Percentiles rank a stretch among this genome's conserved stretches.
Conservation (phyloP, 2,329 filamentous ascomycete genomes). For the Aspergillus awamori region DNA sequence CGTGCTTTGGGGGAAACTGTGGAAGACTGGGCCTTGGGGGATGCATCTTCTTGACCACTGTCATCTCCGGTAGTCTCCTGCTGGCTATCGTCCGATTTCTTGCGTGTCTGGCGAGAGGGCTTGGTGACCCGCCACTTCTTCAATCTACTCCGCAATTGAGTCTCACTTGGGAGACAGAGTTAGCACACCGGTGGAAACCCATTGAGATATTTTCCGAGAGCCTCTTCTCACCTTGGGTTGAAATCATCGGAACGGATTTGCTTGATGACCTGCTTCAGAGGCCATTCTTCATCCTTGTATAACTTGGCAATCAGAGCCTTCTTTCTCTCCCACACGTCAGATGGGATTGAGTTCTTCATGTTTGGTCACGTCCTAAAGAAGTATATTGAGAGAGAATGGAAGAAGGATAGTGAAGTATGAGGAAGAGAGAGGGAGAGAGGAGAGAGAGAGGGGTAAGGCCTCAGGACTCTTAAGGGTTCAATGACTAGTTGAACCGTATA, state of each 20-base stretch:
- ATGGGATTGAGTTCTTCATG: slow-evolving; percentile 49
- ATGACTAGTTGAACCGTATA: not conserved
- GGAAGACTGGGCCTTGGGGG: slow-evolving; percentile 17
- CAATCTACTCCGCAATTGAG: slow-evolving; percentile 47
- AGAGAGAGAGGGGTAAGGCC: not conserved
- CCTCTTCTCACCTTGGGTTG: slow-evolving; percentile 44
- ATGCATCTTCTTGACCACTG: slow-evolving; percentile 22
- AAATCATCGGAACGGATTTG: slow-evolving; percentile 47
- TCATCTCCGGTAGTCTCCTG: slow-evolving; percentile 25
- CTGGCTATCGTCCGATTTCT: slow-evolving; percentile 36
- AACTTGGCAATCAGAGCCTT: slow-evolving; percentile 44
- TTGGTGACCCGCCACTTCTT: slow-evolving; percentile 52
- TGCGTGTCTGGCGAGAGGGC: slow-evolving; percentile 47
- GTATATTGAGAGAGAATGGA: not conserved
- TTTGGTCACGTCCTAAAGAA: slow-evolving; percentile 6
- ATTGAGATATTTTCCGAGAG: not conserved
- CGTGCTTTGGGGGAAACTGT: slow-evolving; percentile 18
- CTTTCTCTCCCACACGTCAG: slow-evolving; percentile 50
- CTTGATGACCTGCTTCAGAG: slow-evolving; percentile 49
- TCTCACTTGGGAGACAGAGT: slow-evolving; percentile 38
- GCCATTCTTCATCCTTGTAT: slow-evolving; percentile 51
- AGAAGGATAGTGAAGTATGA: not conserved
- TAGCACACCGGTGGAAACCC: not conserved
- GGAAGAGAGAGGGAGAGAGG: not conserved
- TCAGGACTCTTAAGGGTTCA: not conserved